Base-by-base conservation (phyloP, 371 early-diverging fungal species). In the Circinella umbellata region DNA sequence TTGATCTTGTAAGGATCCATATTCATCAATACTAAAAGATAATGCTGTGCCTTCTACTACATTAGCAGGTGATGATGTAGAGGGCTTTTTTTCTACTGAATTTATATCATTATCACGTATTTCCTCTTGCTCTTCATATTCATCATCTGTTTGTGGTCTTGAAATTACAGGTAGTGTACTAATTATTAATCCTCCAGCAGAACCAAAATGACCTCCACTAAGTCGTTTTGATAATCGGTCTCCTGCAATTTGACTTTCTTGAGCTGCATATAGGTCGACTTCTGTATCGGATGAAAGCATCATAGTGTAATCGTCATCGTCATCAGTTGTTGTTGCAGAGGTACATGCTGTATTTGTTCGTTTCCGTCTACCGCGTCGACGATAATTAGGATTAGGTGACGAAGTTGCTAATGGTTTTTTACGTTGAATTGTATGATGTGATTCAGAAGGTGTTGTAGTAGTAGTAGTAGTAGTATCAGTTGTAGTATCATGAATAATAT, bases 151-250 rank as follows among this genome's bases (percentile, higher is more conserved):
- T 64, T 48, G 63, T n/a, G 36, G 69, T 51, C 57, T 20, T 27
- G 57, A 27, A 17, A 27, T 4, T 7, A 57, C 20, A 11, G 20
- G 57, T 55, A 71, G 51, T 17, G 77, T 82, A 61, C 82, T 81
- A 9, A 76, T 18, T 10, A 82, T 67, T 11, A 85, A 71, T 27
- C 85, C 82, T 20, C 85, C 85, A 49, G 82, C 85, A 59, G 81
- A 80, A 5, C 85, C 85, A 69, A 70, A 85, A 64, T 85, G 85
- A 13, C 81, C 82, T 1, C 83, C 85, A 27, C 78, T 78, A 2
- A 85, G 68, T 47, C 85, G 73, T n/a, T 85, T 85, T 3, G 85
- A 71, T 13, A 85, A 48, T 18, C 67, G 66, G 18, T 76, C 73
- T 35, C 65, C 71, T 20, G 59, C 71, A 57, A 73, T 69, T 15